A percentile compares a stretch with the other conserved stretches of the same genome.
Conservation (phyloP, 306 rosid genomes). For the Alnus rubra region DNA sequence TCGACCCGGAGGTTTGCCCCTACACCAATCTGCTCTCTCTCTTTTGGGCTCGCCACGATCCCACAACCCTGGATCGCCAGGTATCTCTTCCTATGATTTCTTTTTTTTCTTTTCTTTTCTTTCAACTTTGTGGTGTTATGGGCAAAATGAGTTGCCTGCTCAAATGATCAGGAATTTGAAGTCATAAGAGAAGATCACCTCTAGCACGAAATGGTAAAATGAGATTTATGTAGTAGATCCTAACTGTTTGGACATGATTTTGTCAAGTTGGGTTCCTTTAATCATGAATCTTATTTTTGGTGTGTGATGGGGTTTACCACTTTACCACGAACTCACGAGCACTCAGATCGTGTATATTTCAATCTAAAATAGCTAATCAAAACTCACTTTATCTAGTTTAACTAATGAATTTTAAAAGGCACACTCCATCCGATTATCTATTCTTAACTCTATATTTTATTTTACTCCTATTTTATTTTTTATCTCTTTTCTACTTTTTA, state of each 20-base stretch:
- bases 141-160: too few relatives aligned
- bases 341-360: too few relatives aligned
- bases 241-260: not conserved
- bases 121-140: not conserved
- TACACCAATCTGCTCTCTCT: conserved; percentile 52
- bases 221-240: not conserved
- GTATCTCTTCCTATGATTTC: conserved; percentile 23
- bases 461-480: too few relatives aligned
- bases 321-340: not conserved
- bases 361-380: too few relatives aligned
- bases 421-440: too few relatives aligned
- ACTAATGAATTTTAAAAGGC: too few relatives aligned
- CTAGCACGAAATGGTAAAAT: too few relatives aligned
- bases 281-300: not conserved
- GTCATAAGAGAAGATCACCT: too few relatives aligned
- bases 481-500: too few relatives aligned
- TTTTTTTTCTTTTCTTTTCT: not conserved
- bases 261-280: not conserved
- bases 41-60: conserved; percentile 81
- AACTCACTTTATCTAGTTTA: too few relatives aligned
- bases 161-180: too few relatives aligned
- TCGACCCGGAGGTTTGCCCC: conserved; percentile 65
- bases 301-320: not conserved
- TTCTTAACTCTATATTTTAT: too few relatives aligned
- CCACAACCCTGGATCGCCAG: conserved; percentile 75